These are phyloP conservation scores for Earliella scabrosa DNA, from an alignment of 1,284 basidiomycete species.

Conservation along the genomic window DNA sequence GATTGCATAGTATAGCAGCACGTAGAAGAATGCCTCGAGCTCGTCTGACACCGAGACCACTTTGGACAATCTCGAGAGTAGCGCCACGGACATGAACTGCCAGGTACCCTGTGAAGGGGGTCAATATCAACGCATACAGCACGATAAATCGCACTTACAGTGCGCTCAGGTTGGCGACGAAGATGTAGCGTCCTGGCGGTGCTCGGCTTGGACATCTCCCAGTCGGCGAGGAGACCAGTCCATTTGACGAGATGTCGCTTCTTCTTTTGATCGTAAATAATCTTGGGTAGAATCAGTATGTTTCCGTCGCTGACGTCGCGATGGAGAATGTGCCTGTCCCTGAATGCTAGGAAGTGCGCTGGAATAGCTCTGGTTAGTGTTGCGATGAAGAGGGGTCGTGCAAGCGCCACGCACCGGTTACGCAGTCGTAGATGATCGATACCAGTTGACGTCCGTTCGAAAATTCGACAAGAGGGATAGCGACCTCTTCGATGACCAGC, in stretches of 20 bases:
- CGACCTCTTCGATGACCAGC: conserved; percentile 10
- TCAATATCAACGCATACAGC: not conserved
- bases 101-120: conserved; percentile 1
- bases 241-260: not conserved
- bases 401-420: not conserved
- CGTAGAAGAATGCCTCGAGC: conserved; percentile 11
- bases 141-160: not conserved
- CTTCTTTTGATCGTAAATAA: not conserved
- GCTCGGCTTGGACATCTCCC: conserved; percentile 11
- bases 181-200: too few relatives aligned
- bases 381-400: too few relatives aligned
- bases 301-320: conserved; percentile 8
- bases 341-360: too few relatives aligned
- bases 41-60: conserved; percentile 2
- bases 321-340: not conserved
- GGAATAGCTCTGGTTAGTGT: too few relatives aligned
- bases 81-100: conserved; percentile 5
- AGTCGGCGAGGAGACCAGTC: conserved; percentile 7
- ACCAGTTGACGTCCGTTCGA: not conserved
- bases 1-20: conserved; percentile 9
- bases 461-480: conserved; percentile 8
- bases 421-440: not conserved
- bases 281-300: conserved; percentile 1
- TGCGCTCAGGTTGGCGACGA: not conserved
- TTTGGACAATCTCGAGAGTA: not conserved